Percentiles rank a stretch among this genome's conserved stretches.
Evolutionary conservation across 202 grass and related monocot species (phyloP).

Genomic region (Zoysia matrella): DNA sequence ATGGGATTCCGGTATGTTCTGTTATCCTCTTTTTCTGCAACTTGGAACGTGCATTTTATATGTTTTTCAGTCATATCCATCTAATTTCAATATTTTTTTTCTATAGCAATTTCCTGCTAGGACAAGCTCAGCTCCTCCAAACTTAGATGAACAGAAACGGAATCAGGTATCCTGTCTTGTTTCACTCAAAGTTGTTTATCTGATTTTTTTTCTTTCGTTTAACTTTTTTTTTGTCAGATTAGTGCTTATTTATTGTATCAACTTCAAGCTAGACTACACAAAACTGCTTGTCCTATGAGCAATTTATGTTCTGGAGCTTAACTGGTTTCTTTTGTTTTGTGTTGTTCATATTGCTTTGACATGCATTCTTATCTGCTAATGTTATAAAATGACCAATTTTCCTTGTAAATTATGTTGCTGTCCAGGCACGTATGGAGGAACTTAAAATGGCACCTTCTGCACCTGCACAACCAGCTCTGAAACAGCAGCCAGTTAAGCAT

Average conservation of each 20-base stretch:
- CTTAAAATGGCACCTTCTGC: slow-evolving; percentile 48
- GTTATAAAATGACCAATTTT: neutral
- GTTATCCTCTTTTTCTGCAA: slow-evolving; percentile 25
- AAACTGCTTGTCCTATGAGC: neutral
- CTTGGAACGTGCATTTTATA: neutral
- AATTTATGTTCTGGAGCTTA: neutral
- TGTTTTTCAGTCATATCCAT: too few relatives aligned
- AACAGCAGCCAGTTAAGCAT: slow-evolving; percentile 37
- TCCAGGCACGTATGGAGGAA: slow-evolving; percentile 53
- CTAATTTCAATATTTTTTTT: too few relatives aligned
- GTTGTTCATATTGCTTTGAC: slow-evolving; percentile 14
- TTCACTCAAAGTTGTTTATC: neutral
- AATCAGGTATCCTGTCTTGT: slow-evolving; percentile 70
- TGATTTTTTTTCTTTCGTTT: slow-evolving; percentile 10
- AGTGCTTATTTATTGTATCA: slow-evolving; percentile 18
- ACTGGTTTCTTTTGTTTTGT: slow-evolving; percentile 15
- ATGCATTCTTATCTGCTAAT: slow-evolving; percentile 2
- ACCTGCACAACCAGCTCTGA: slow-evolving; percentile 51
- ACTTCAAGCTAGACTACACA: neutral
- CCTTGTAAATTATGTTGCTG: slow-evolving; percentile 25
- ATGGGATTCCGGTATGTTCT: slow-evolving; percentile 69
- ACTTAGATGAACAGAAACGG: slow-evolving; percentile 75
- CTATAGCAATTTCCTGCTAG: too few relatives aligned
- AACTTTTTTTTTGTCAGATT: neutral
- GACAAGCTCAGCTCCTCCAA: too few relatives aligned